phyloP scores from a whole-genome alignment of 192 early-diverging fungal species.

The Umbelopsis vinacea region DNA sequence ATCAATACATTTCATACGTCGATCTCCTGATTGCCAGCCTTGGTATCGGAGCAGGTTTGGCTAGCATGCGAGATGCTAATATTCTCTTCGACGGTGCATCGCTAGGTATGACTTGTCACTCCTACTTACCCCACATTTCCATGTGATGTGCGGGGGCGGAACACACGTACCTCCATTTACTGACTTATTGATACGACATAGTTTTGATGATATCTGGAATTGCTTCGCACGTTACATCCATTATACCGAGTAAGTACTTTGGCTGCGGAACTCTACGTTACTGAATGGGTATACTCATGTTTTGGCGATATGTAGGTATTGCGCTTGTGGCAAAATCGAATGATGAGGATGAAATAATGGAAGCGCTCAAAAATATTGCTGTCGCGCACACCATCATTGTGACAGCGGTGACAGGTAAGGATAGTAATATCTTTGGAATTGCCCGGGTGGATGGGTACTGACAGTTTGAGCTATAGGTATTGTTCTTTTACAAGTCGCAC shows the following conservation, averaged over 20 bases:
- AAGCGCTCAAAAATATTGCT: constrained; percentile 31
- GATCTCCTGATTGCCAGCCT: constrained; percentile 33
- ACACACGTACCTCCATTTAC: not conserved
- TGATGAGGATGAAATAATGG: constrained; percentile 20
- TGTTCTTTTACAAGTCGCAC: constrained; percentile 37
- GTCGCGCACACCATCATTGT: constrained; percentile 35
- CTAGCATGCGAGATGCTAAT: constrained; percentile 29
- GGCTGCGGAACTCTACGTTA: not conserved
- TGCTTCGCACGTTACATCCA: not conserved
- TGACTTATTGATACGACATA: not conserved
- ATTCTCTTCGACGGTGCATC: constrained; percentile 41
- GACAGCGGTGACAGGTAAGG: constrained; percentile 31
- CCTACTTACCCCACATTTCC: constrained; percentile 1
- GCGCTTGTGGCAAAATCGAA: constrained; percentile 15
- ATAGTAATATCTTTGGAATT: not conserved
- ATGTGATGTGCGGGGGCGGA: not conserved
- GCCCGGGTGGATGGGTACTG: not conserved
- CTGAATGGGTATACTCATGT: not conserved
- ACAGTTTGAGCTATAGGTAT: constrained; percentile 27
- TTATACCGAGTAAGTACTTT: not conserved
- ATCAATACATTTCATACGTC: constrained; percentile 35
- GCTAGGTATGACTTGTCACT: constrained; percentile 25
- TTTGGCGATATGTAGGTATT: constrained; percentile 10
- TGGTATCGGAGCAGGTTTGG: constrained; percentile 36
- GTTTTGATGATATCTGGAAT: constrained; percentile 12